Evolutionary conservation across 495 filamentous ascomycete species (phyloP), one percentile per base, ranked within the genome.

Genomic region (Friedmanniomyces simplex): DNA sequence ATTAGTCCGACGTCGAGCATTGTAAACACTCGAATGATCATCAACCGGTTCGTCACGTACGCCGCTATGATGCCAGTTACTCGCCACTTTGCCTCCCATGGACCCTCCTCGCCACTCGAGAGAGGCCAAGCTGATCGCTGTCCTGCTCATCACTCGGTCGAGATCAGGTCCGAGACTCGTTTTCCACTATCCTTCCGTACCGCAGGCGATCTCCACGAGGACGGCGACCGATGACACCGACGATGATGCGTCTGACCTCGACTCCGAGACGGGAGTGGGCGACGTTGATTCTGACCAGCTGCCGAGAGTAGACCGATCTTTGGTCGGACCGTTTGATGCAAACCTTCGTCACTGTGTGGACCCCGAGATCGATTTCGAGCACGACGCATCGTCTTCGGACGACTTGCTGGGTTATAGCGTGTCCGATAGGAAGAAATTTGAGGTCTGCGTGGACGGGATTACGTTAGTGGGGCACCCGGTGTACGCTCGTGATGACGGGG

Each of bases 391-490:
- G 10, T 32, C 28, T 32, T 32, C 28, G 28, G 10, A 25, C 22
- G 46, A 26, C 21, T 76, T 95, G 13, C 73, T 90, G 42, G 88
- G 88, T 8, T 84, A 90, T 54, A 79, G 80, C 8, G 83, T 83
- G 20, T n/a, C n/a, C n/a, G 83, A 83, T 52, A 85, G 93, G 73
- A 81, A 81, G 58, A 82, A 83, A 16, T 96, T 96, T 66, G 89
- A 96, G 67, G 75, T 96, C 50, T 85, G 83, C 2, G 75, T 97
- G 5, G 89, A 96, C 64, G 86, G 87, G 56, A 71, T 93, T 47
- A 82, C 84, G 45, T 95, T 93, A 66, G 77, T 96, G 8, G 87
- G 91, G 1, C 88, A 86, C 72, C 93, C 93, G 16, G 81, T 95
- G 37, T 91, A 91, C 68, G 83, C 93, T 41, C 80, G 84, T 5